Evolutionary conservation across 352 stramenopile genomes (phyloP), one percentile per base, ranked within the genome.

Genomic region (Phytophthora chlamydospora): DNA sequence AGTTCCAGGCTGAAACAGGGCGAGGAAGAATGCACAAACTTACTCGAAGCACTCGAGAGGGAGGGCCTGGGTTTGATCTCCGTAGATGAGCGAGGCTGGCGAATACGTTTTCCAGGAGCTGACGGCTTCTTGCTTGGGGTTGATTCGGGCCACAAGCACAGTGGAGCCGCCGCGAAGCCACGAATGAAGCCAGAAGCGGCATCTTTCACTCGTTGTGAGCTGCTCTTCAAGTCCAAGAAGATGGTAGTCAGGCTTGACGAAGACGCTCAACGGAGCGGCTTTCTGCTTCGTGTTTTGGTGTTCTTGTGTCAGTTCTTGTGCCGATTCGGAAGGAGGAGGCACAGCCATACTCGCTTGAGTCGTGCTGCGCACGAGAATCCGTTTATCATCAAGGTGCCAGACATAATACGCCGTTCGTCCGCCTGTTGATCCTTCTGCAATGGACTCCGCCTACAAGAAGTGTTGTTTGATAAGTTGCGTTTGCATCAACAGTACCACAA

Each of bases 181-280:
- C 4, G 85, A 86, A 60, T 94, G 80, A 1, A 95, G 55, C 84
- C 85, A 92, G 43, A 91, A 79, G 1, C 71, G 70, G 14, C 76
- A 76, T 35, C 76, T 62, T 47, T 95, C 87, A 46, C 76, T 86
- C 1, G 59, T 59, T 13, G 81, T 86, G 17, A 94, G 50, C 56
- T 79, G 73, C 48, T 95, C 87, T 13, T 76, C 58, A 6, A 88
- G 16, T n/a, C 68, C 67, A 0, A 88, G 55, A 8, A 69, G 62
- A 17, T 74, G 67, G 29, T 88, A 82, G 57, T 95, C 85, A 7
- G 82, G 66, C 43, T 93, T 95, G 27, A 89, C 69, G 39, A 91
- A 89, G 3, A 95, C 47, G 9, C 79, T 90, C 42, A 91, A 57
- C 0, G 78, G 71, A 1, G 43, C 31, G 27, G 24, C 35, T 24